These are phyloP conservation scores for Penicillium hesseltinei DNA, from an alignment of 2,329 filamentous ascomycete species.

Conservation along the genomic window DNA sequence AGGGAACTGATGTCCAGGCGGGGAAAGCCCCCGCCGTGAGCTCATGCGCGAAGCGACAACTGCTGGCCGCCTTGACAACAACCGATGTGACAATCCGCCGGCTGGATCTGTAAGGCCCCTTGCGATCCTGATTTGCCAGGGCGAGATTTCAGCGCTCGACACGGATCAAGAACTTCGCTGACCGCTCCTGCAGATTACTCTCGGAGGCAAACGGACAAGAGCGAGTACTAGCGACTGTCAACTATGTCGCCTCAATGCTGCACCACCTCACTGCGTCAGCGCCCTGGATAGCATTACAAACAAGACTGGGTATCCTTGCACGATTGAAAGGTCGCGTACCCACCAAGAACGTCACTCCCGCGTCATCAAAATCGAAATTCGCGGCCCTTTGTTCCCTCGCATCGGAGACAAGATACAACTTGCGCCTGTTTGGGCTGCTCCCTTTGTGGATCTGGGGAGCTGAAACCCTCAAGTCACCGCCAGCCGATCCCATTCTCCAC, in stretches of 20 bases:
- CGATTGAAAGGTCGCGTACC: constrained; percentile 27
- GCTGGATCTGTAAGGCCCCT: constrained; percentile 28
- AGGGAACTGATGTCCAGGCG: constrained; percentile 18
- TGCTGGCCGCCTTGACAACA: constrained; percentile 28
- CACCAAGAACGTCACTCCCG: constrained; percentile 8
- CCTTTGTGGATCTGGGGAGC: constrained; percentile 75
- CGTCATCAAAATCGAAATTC: constrained; percentile 47
- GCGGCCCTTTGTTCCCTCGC: constrained; percentile 48
- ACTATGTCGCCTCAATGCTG: constrained; percentile 65
- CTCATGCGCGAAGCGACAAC: constrained; percentile 19
- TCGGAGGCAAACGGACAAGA: constrained; percentile 69
- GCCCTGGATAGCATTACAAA: constrained; percentile 39
- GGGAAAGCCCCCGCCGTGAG: constrained; percentile 23
- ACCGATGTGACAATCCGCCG: constrained; percentile 33
- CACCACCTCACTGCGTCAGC: constrained; percentile 60
- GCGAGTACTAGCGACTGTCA: constrained; percentile 64
- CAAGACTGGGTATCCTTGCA: constrained; percentile 46
- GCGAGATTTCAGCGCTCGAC: neutral
- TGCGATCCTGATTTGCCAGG: neutral
- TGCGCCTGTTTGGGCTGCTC: constrained; percentile 62
- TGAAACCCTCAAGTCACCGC: constrained; percentile 55
- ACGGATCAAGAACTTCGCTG: neutral
- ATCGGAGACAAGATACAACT: constrained; percentile 54
- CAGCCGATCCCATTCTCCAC: constrained; percentile 47
- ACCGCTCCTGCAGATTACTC: constrained; percentile 53